A percentile compares a stretch with the other conserved stretches of the same genome.
phyloP scores from a whole-genome alignment of 2,329 filamentous ascomycete species.

The Periconia sp. region DNA sequence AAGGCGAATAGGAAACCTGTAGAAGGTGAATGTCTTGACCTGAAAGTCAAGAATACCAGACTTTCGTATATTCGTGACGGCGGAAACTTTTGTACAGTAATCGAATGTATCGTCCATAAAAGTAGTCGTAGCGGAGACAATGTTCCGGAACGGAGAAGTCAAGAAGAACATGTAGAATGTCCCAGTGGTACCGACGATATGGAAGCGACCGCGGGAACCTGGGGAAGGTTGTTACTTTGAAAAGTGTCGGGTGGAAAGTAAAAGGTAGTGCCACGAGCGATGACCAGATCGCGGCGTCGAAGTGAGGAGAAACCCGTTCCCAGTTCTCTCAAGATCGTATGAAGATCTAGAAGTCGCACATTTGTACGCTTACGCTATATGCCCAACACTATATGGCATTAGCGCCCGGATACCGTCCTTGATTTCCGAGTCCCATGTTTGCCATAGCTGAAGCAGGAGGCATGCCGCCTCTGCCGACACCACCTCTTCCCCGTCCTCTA shows the following conservation, averaged over 20 bases:
- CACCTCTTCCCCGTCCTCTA: slow-evolving; percentile 39
- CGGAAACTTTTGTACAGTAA: slow-evolving; percentile 12
- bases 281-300: slow-evolving; percentile 14
- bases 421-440: slow-evolving; percentile 31
- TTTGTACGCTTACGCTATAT: not conserved
- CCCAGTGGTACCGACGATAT: not conserved
- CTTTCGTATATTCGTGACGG: not conserved
- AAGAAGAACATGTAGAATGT: not conserved
- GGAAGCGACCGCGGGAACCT: not conserved
- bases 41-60: slow-evolving; percentile 1
- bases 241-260: not conserved
- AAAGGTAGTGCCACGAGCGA: slow-evolving; percentile 12
- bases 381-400: slow-evolving; percentile 33
- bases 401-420: slow-evolving; percentile 41
- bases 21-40: not conserved
- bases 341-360: not conserved
- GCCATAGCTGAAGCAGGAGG: slow-evolving; percentile 31
- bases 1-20: no score
- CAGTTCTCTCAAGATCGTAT: not conserved
- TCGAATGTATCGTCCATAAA: slow-evolving; percentile 1
- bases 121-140: not conserved
- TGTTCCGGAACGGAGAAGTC: not conserved
- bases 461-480: slow-evolving; percentile 28
- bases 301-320: slow-evolving; percentile 1
- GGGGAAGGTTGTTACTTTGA: not conserved